These are phyloP conservation scores for Pisolithus thermaeus DNA, from an alignment of 1,284 basidiomycete species.

Conservation along the genomic window DNA sequence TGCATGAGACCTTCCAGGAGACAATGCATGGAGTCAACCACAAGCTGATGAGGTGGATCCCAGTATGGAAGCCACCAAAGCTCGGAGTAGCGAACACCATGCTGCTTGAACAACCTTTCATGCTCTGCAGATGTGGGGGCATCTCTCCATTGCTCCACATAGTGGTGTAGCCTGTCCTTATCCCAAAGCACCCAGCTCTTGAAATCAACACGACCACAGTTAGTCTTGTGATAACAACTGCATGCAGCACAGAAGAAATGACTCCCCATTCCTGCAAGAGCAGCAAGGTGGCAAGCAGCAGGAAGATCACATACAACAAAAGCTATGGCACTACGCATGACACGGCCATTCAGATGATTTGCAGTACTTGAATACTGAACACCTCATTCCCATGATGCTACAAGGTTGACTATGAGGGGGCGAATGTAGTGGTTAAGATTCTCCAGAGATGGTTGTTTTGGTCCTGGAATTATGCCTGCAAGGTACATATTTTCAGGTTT, in stretches of 20 bases:
- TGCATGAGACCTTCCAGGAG: slow-evolving; percentile 11
- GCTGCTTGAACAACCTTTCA: slow-evolving; percentile 7
- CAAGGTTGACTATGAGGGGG: not conserved
- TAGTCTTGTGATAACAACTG: slow-evolving; percentile 11
- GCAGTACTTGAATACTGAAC: no score
- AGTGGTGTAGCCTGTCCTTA: not conserved
- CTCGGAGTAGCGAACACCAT: slow-evolving; percentile 11
- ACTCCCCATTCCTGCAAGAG: not conserved
- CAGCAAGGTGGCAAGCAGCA: no score
- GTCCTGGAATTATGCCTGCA: not conserved
- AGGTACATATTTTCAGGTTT: slow-evolving; percentile 1
- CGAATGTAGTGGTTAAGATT: slow-evolving; percentile 18
- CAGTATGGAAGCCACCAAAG: slow-evolving; percentile 16
- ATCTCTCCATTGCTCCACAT: slow-evolving; percentile 12
- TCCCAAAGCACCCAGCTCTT: slow-evolving; percentile 8
- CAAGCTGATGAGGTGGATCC: slow-evolving; percentile 10
- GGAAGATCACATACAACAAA: no score
- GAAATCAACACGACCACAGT: slow-evolving; percentile 5
- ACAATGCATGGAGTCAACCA: slow-evolving; percentile 17
- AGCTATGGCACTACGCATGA: no score
- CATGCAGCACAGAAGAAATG: slow-evolving; percentile 10
- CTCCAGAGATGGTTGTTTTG: slow-evolving; percentile 11
- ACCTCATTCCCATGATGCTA: no score
- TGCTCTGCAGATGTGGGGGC: not conserved
- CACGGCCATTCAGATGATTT: no score